A percentile compares a stretch with the other conserved stretches of the same genome.
phyloP scores from a whole-genome alignment of 768 basidiomycete species.

The Rhodosporidiobolus sp. region DNA sequence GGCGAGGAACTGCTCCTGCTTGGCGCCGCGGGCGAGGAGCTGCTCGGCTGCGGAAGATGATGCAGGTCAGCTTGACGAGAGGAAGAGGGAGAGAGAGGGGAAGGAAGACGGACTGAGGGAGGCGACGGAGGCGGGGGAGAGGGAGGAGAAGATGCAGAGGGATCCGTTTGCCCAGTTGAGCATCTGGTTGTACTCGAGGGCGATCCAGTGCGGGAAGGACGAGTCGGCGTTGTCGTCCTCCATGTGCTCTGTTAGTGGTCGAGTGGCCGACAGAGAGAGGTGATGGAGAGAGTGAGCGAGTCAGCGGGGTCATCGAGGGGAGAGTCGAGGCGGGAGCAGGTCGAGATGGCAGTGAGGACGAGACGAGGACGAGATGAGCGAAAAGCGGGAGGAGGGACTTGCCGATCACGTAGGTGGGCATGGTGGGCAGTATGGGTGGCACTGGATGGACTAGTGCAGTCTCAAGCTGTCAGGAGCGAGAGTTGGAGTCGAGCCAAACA shows the following conservation, averaged over 20 bases:
- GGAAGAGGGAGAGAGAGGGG: conserved; percentile 37
- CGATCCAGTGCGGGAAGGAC: conserved; percentile 70
- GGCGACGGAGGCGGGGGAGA: conserved; percentile 66
- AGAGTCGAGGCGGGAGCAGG: not conserved
- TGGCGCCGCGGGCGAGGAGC: conserved; percentile 36
- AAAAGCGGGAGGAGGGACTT: not conserved
- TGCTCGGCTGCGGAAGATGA: conserved; percentile 16
- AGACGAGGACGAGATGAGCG: not conserved
- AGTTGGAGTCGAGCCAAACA: not conserved
- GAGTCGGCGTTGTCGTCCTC: conserved; percentile 81
- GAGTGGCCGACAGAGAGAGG: too few species aligned
- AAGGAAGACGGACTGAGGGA: conserved; percentile 54
- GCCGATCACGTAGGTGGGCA: conserved; percentile 44
- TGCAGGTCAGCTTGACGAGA: conserved; percentile 38
- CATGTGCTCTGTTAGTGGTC: conserved; percentile 80
- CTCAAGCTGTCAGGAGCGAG: not conserved
- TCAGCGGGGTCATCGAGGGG: too few species aligned
- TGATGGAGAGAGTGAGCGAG: not conserved
- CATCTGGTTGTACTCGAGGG: conserved; percentile 67
- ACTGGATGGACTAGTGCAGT: not conserved
- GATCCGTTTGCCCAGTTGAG: conserved; percentile 17
- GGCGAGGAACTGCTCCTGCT: conserved; percentile 52
- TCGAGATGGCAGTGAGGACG: not conserved
- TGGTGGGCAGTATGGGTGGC: not conserved
- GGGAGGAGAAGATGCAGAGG: conserved; percentile 74